These are phyloP conservation scores for Cyclospora cayetanensis DNA, from an alignment of 169 alveolate species.

Conservation along the genomic window DNA sequence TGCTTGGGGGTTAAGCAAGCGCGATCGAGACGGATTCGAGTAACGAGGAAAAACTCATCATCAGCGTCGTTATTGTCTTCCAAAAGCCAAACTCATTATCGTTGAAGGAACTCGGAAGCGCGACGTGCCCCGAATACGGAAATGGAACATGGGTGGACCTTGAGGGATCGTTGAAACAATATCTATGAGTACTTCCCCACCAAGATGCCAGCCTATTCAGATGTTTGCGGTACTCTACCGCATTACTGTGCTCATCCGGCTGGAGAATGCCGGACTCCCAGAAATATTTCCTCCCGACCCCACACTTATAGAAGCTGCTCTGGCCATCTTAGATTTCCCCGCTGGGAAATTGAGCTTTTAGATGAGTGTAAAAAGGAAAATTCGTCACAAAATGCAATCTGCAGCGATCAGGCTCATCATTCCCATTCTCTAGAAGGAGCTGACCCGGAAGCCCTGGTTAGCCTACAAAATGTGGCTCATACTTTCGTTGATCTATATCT, in stretches of 20 bases:
- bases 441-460: not conserved
- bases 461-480: not conserved
- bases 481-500: too few relatives aligned
- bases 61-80: too few relatives aligned
- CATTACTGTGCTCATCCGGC: not conserved
- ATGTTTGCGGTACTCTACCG: slow-evolving; percentile 8
- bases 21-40: too few relatives aligned
- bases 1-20: too few relatives aligned
- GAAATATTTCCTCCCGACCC: not conserved
- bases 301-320: not conserved
- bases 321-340: not conserved
- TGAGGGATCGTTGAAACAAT: too few relatives aligned
- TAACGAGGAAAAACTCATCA: too few relatives aligned
- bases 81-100: too few relatives aligned
- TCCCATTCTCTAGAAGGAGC: not conserved
- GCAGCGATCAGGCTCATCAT: not conserved
- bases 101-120: too few relatives aligned
- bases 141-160: too few relatives aligned
- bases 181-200: not conserved
- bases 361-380: not conserved
- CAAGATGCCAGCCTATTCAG: slow-evolving; percentile 9
- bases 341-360: not conserved
- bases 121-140: too few relatives aligned
- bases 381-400: not conserved
- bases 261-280: slow-evolving; percentile 11